Evolutionary conservation across 805 yeast species (phyloP), one percentile per base, ranked within the genome.

Genomic region (Sugiyamaella mastotermitis): DNA sequence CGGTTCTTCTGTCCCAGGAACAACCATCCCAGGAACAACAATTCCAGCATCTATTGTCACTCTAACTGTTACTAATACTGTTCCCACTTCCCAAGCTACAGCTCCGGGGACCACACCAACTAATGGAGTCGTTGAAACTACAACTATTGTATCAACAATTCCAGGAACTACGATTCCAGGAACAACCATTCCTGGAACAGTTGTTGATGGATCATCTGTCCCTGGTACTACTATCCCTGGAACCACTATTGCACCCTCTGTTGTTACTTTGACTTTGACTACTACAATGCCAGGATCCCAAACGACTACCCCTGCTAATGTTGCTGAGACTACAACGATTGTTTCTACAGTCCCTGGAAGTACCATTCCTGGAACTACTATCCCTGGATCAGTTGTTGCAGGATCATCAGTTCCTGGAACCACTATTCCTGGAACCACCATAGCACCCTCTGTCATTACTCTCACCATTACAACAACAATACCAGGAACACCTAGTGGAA

Each of bases 1-100:
- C 22, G 35, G 38, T 4, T 29, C 37, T 15, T 15, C 18, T 11
- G 38, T 18, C 23, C 35, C 38, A 10, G 32, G 35, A 6, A 29
- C 40, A 7, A 33, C 45, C 11, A 31, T 31, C 9, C 49, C 48
- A 1, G 49, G 48, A 6, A 36, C 48, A 1, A 46, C 48, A 3
- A 32, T 40, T 9, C 35, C 50, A 15, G 36, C 37, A 13, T 31
- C 35, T 4, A 33, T 41, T 4, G 20, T 41, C 18, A 34, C 45
- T n/a, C 40, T 26, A n/a, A 41, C 48, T 3, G 38, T 38, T 11
- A 25, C 31, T 16, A 25, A 18, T 15, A 20, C 43, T 31, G 21
- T 31, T 31, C 22, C 11, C 10, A n/a, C 11, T n/a, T n/a, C n/a
- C n/a, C n/a, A n/a, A n/a, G n/a, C n/a, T n/a, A n/a, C n/a, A n/a